Base-by-base conservation (phyloP, 768 basidiomycete species). In the Collybiopsis luxurians region DNA sequence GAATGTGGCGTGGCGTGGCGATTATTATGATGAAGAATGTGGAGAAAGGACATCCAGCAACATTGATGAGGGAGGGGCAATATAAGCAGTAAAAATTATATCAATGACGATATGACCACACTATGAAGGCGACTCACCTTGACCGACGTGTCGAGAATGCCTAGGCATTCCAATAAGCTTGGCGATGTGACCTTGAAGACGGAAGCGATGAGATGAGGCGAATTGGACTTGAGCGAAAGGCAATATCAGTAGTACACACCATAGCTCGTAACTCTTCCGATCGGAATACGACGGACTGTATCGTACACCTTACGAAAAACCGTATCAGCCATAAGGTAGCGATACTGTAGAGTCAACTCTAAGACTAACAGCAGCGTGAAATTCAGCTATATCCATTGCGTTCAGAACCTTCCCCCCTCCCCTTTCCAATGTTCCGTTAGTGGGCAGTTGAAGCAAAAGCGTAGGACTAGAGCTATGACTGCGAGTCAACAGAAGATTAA, bases 91-190 rank as follows among this genome's bases (percentile, higher is more conserved):
- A 19, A 36, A 53, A 34, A 34, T 3, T 11, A 27, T 28, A 11
- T 15, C 26, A 19, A 44, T 17, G 50, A n/a, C n/a, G n/a, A n/a
- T n/a, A n/a, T n/a, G n/a, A n/a, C n/a, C n/a, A n/a, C n/a, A n/a
- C n/a, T n/a, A n/a, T n/a, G n/a, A n/a, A 15, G 13, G 10, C 17
- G 27, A 26, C 73, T 52, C 59, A 88, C 91, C 90, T 77, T 91
- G 89, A 4, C 91, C 91, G 26, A 93, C 90, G 62, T 90, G 89
- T 46, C 91, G 79, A 3, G 91, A 83, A 69, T 93, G 81, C 24
- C 76, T 77, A 0, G 90, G 91, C 86, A 88, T 89, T 17, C 89
- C 89, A 54, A 90, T 78, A 23, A 93, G 74, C 63, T 86, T 90
- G 6, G 91, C 89, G 54, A 93, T 81, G 64, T 92, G 89, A 2